Conservation (phyloP, 2,329 filamentous ascomycete genomes). For the Microdochium trichocladiopsis region DNA sequence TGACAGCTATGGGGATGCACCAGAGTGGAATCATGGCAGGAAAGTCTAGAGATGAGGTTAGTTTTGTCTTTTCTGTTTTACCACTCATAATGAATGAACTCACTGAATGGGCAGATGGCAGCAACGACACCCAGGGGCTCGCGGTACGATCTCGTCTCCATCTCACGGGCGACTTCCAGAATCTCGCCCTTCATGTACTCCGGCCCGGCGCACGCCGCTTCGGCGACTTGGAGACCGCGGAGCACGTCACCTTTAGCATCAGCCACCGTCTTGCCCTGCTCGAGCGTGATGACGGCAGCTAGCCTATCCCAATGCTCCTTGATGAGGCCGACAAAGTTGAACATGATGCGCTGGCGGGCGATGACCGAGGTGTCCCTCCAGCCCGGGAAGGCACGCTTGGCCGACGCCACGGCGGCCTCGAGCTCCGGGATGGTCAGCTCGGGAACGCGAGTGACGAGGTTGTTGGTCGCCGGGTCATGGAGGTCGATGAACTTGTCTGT, state of each 20-base stretch:
- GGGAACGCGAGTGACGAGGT: neutral
- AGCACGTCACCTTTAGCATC: neutral
- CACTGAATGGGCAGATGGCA: conserved; percentile 60
- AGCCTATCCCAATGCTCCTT: neutral
- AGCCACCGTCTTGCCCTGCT: neutral
- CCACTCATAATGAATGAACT: conserved; percentile 13
- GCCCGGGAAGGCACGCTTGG: neutral
- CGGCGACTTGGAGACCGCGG: neutral
- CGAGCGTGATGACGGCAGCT: neutral
- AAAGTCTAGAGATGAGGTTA: conserved; percentile 40
- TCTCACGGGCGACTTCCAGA: neutral
- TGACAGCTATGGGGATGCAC: conserved; percentile 57
- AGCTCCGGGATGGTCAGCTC: neutral
- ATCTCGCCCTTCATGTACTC: conserved; percentile 1
- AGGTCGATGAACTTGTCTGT: neutral
- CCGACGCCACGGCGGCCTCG: neutral
- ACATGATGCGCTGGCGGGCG: neutral
- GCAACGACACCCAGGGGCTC: conserved; percentile 30
- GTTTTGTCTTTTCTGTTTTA: neutral
- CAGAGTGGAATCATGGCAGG: conserved; percentile 66
- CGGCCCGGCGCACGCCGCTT: neutral
- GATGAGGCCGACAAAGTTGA: neutral
- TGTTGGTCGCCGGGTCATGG: neutral
- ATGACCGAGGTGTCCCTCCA: neutral
- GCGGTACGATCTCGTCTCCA: neutral